phyloP scores from a whole-genome alignment of 1,284 basidiomycete species.

The Cryptococcus maquisensis region DNA sequence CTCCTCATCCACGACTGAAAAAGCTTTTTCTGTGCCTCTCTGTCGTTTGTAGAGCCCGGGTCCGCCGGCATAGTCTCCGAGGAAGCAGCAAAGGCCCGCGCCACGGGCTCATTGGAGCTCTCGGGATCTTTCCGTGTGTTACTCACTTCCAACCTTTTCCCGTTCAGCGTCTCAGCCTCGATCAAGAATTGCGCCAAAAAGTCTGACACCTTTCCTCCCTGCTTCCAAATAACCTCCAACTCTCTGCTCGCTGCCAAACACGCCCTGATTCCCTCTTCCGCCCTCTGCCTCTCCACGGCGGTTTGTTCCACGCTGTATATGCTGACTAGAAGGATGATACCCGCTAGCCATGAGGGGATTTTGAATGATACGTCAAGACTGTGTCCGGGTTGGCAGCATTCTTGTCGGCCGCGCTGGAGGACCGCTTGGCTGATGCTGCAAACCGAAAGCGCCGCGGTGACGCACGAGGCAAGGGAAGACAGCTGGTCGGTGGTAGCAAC shows the following conservation, averaged over 20 bases:
- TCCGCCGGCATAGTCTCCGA: too few relatives aligned
- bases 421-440: conserved; percentile 62
- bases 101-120: too few relatives aligned
- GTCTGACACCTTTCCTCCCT: conserved; percentile 44
- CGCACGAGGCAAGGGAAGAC: conserved; percentile 75
- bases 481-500: conserved; percentile 35
- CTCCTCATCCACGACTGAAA: conserved; percentile 6
- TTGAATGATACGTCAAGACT: conserved; percentile 31
- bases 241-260: conserved; percentile 61
- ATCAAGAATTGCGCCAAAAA: conserved; percentile 26
- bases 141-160: conserved; percentile 5
- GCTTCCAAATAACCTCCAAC: conserved; percentile 55
- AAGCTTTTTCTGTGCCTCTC: neutral
- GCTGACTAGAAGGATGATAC: conserved; percentile 66
- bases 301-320: conserved; percentile 68
- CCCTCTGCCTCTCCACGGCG: conserved; percentile 56
- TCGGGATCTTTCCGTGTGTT: neutral
- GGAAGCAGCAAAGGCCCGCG: too few relatives aligned
- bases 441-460: conserved; percentile 74
- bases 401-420: conserved; percentile 31
- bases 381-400: conserved; percentile 50
- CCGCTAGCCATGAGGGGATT: conserved; percentile 58
- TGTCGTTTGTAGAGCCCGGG: neutral
- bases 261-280: conserved; percentile 66
- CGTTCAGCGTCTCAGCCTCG: conserved; percentile 10